Evolutionary conservation across 805 yeast genomes (phyloP), one percentile per base, ranked within the genome.

Genomic region (Candida stauntonica): DNA sequence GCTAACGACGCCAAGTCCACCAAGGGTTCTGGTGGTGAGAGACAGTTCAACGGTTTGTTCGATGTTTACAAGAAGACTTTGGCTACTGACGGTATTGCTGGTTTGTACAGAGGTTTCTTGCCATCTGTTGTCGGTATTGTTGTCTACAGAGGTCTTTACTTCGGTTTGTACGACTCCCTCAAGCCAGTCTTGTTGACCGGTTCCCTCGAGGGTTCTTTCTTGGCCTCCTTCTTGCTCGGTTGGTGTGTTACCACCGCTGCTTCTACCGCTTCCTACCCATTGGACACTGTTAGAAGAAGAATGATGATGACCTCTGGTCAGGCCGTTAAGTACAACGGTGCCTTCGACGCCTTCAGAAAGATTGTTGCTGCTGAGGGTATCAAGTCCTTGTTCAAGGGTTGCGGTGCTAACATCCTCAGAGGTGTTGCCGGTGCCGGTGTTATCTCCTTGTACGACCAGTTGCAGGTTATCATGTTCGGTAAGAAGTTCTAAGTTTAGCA

Each of bases 371-470:
- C 93, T 67, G 96, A 89, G 75, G 97, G 97, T 86, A 71, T 86
- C 61, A 62, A 66, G 47, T 86, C 97, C 61, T 78, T 88, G 73
- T 88, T 88, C 91, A 89, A 86, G 81, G 97, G 97, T 79, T 88
- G 96, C 74, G 96, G 91, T 82, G 96, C 97, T 72, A 88, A 88
- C 93, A 88, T 88, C 81, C 80, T 88, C 73, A 88, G 97, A 84
- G 96, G 96, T 86, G 96, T 88, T 68, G 97, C 97, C 72, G 95
- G 96, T 81, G 97, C 97, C 67, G 96, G 96, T 86, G 97, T 89
- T 63, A 86, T 88, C 72, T 88, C 97, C 77, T 64, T 89, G 79
- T 88, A 89, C 79, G 97, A 89, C 73, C 95, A 88, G 77, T 77
- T 88, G 70, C 96, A 88, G 77, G 72, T 88, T 74, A 81, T 88